phyloP scores from a whole-genome alignment of 2,329 filamentous ascomycete genomes.

The Verticillium longisporum region DNA sequence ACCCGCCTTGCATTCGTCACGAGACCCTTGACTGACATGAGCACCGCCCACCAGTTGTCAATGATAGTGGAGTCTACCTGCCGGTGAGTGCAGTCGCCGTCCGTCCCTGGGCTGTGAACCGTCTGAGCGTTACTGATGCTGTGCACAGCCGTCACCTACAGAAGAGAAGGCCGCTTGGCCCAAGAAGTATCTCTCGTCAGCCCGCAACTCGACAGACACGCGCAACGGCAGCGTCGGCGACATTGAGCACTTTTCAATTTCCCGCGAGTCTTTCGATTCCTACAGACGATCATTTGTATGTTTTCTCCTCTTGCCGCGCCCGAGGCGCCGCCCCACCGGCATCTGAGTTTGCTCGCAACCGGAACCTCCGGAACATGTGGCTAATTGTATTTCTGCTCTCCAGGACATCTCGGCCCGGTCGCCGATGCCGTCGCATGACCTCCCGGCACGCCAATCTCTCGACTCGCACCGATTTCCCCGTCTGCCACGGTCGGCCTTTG shows the following conservation, averaged over 20 bases:
- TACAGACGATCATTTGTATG: constrained; percentile 92
- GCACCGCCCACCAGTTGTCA: constrained; percentile 62
- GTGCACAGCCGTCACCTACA: constrained; percentile 69
- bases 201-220: constrained; percentile 48
- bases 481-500: constrained; percentile 54
- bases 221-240: constrained; percentile 61
- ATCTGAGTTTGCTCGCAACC: background rate
- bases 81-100: constrained; percentile 53
- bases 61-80: constrained; percentile 90
- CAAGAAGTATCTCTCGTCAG: constrained; percentile 38
- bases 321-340: background rate
- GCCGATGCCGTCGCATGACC: constrained; percentile 57
- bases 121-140: constrained; percentile 14
- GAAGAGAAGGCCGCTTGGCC: constrained; percentile 81
- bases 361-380: background rate
- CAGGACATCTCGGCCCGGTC: constrained; percentile 89
- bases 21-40: background rate
- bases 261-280: constrained; percentile 92
- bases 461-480: constrained; percentile 65
- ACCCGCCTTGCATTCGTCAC: background rate
- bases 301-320: constrained; percentile 10
- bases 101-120: constrained; percentile 5
- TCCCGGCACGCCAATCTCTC: constrained; percentile 67
- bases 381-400: background rate
- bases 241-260: constrained; percentile 91